Percentiles rank a stretch among this genome's conserved stretches.
Conservation (phyloP, 2,329 filamentous ascomycete species). For the Apiospora arundinis region DNA sequence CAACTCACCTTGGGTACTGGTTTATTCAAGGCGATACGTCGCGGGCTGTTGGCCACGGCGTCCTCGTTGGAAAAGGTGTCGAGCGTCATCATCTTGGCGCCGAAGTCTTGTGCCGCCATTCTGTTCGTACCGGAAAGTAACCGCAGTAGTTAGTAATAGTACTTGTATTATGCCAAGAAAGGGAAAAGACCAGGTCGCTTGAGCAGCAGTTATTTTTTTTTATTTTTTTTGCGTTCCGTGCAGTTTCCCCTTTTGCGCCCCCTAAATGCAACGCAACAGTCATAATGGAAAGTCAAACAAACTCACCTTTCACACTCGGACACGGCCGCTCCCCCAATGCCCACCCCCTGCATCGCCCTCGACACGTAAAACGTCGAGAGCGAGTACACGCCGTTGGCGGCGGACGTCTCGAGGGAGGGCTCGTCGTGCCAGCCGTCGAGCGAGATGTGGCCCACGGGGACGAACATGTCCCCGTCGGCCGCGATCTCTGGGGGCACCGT, state of each 20-base stretch:
- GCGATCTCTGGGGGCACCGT: constrained; percentile 23
- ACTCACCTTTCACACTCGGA: constrained; percentile 31
- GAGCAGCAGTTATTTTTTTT: no score
- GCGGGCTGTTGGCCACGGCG: constrained; percentile 27
- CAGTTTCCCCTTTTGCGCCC: no score
- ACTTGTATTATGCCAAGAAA: not conserved
- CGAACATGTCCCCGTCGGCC: constrained; percentile 29
- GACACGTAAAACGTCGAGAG: constrained; percentile 37
- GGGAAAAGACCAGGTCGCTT: no score
- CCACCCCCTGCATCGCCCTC: constrained; percentile 30
- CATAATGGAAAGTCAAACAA: no score
- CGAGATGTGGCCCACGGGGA: constrained; percentile 42
- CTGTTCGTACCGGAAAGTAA: constrained; percentile 20
- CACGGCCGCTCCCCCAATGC: constrained; percentile 33
- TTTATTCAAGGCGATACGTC: constrained; percentile 30
- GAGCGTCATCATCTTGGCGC: constrained; percentile 33
- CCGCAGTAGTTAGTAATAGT: not conserved
- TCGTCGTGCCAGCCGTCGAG: constrained; percentile 33
- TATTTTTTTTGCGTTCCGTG: no score
- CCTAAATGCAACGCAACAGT: no score
- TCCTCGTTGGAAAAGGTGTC: constrained; percentile 34
- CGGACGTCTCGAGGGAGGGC: constrained; percentile 28
- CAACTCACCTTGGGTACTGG: constrained; percentile 28
- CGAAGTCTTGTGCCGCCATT: constrained; percentile 33
- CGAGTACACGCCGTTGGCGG: constrained; percentile 31